phyloP scores from a whole-genome alignment of 768 basidiomycete species.

The Galerina sulciceps region DNA sequence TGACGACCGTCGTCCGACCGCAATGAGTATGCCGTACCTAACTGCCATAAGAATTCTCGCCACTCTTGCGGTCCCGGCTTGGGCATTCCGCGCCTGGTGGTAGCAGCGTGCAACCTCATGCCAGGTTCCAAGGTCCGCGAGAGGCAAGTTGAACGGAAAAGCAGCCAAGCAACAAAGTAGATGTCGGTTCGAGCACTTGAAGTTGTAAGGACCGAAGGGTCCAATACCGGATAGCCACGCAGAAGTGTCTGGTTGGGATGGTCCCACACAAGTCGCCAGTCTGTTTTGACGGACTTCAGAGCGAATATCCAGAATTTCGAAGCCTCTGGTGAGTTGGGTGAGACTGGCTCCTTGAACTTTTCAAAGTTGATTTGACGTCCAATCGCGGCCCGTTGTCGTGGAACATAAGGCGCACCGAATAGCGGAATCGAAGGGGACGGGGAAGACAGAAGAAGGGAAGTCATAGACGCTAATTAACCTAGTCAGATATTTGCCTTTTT shows the following conservation, averaged over 20 bases:
- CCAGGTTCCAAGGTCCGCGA: not conserved
- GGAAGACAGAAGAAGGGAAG: too few relatives aligned
- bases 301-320: not conserved
- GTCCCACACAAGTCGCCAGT: not conserved
- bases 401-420: not conserved
- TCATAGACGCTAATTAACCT: too few relatives aligned
- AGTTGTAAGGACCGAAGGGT: not conserved
- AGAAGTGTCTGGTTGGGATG: not conserved
- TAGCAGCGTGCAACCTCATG: too few relatives aligned
- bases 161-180: not conserved
- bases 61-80: constrained; percentile 6
- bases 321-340: not conserved
- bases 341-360: not conserved
- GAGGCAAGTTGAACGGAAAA: not conserved
- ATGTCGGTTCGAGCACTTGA: not conserved
- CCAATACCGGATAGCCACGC: not conserved
- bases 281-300: not conserved
- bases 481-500: too few relatives aligned
- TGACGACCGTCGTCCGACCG: not conserved
- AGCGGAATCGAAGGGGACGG: not conserved
- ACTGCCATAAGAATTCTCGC: not conserved
- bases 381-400: not conserved
- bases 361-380: not conserved
- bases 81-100: not conserved
- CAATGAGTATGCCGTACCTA: not conserved